Base-by-base conservation (phyloP, 73 alveolate species). In the Stentor coeruleus region DNA sequence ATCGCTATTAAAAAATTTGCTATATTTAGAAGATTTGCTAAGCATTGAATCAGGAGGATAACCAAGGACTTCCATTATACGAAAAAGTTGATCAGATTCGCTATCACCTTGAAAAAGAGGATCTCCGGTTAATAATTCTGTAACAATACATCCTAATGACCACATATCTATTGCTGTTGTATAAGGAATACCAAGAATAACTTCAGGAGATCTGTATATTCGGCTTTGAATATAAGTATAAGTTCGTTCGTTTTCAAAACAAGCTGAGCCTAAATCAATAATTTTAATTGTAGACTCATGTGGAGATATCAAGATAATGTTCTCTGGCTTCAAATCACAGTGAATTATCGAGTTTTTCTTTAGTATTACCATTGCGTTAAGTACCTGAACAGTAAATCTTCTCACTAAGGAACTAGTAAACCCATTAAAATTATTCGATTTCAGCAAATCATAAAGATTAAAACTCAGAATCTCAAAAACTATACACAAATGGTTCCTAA, bases 91-190 rank as follows among this genome's bases (percentile, higher is more conserved):
- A 59, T 91, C 95, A 40, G 85, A 82, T 74, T 91, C 97, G 35
- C 87, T 85, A 37, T 90, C 91, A 26, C 95, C 97, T 49, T 91
- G 57, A 82, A 91, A 90, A 14, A 91, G 83, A 36, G 97, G 95
- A n/a, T 39, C 81, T 3, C 92, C 93, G 26, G 83, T 80, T 14
- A 85, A 82, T 0, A 91, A 49, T 72, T 91, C 97, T 39, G 87
- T 92, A 58, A 91, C 35, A 30, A 91, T 90, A 74, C 97, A 91
- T 3, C 97, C 97, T 66, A 90, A 76, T 49, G 86, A 59, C 92
- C 92, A 86, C 73, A 82, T 82, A 58, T 86, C 92, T 38, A 86
- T 76, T 26, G 59, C 86, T 20, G 2, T n/a, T 28, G 37, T 74
- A 72, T 86, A 86, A 3, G 86, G 74, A 37, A 58, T 26, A 39